Percentiles rank a stretch among this genome's conserved stretches.
phyloP scores from a whole-genome alignment of 495 filamentous ascomycete species.

The Annulohypoxylon bovei region DNA sequence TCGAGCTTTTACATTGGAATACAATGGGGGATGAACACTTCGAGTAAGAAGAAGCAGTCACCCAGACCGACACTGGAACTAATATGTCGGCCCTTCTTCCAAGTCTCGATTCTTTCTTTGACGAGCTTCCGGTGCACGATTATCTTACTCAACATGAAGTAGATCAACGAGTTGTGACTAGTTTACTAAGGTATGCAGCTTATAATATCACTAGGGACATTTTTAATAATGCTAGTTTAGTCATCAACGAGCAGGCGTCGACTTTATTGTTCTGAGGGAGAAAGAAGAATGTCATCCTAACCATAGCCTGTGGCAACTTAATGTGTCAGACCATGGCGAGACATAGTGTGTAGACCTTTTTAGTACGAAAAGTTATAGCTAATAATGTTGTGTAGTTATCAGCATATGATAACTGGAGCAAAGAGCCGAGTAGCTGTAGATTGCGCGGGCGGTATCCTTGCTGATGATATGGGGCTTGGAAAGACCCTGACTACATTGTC shows the following conservation, averaged over 20 bases:
- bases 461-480: slow-evolving; percentile 61
- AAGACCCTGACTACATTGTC: slow-evolving; percentile 55
- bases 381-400: background rate
- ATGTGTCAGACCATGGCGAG: background rate
- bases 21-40: background rate
- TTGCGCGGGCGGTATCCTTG: slow-evolving; percentile 47
- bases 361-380: background rate
- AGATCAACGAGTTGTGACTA: background rate
- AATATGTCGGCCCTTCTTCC: background rate
- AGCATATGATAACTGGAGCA: background rate
- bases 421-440: background rate
- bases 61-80: background rate
- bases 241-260: background rate
- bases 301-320: background rate
- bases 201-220: too few relatives aligned
- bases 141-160: background rate
- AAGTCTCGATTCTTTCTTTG: background rate
- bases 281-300: background rate
- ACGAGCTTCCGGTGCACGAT: background rate
- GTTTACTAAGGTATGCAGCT: too few relatives aligned
- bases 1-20: background rate
- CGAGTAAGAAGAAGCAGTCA: background rate
- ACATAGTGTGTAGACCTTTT: background rate
- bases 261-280: background rate
- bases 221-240: too few relatives aligned